These are phyloP conservation scores for Escovopsis weberi DNA, from an alignment of 2,329 filamentous ascomycete genomes.

Conservation along the genomic window DNA sequence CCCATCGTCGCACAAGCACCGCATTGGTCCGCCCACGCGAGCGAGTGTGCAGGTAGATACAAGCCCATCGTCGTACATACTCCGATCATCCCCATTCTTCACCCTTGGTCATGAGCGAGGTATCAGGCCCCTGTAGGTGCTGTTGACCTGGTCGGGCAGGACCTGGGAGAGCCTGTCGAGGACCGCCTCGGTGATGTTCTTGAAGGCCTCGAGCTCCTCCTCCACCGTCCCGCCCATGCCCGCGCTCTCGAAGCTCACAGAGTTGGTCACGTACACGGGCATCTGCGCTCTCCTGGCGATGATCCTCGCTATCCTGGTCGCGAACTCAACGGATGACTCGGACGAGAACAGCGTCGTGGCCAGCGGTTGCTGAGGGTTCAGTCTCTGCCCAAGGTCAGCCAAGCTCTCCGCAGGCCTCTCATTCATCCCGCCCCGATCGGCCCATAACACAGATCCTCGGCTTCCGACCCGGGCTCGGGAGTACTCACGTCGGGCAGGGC, in stretches of 20 bases:
- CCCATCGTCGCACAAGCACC: no score
- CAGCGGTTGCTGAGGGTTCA: slow-evolving; percentile 46
- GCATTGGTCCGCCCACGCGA: no score
- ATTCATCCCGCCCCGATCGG: background rate
- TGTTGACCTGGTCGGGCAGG: no score
- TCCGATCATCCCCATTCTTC: no score
- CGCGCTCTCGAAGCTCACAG: slow-evolving; percentile 59
- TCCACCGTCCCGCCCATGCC: slow-evolving; percentile 63
- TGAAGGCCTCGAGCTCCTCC: slow-evolving; percentile 87
- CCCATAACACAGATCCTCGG: background rate
- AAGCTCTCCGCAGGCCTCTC: background rate
- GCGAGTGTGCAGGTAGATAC: no score
- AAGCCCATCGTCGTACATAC: no score
- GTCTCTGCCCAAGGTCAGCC: slow-evolving; percentile 23
- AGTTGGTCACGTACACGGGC: slow-evolving; percentile 85
- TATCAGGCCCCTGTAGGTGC: no score
- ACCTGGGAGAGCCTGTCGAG: slow-evolving; percentile 7
- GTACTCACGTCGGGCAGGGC: slow-evolving; percentile 69
- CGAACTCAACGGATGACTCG: slow-evolving; percentile 70
- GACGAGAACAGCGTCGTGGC: slow-evolving; percentile 67
- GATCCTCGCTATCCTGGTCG: slow-evolving; percentile 69
- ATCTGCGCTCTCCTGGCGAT: slow-evolving; percentile 56
- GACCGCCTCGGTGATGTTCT: slow-evolving; percentile 56
- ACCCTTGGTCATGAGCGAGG: no score
- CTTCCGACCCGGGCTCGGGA: no score